A percentile compares a stretch with the other conserved stretches of the same genome.
These are phyloP conservation scores for Leccinum obscurum DNA, from an alignment of 768 basidiomycete species.

Conservation along the genomic window DNA sequence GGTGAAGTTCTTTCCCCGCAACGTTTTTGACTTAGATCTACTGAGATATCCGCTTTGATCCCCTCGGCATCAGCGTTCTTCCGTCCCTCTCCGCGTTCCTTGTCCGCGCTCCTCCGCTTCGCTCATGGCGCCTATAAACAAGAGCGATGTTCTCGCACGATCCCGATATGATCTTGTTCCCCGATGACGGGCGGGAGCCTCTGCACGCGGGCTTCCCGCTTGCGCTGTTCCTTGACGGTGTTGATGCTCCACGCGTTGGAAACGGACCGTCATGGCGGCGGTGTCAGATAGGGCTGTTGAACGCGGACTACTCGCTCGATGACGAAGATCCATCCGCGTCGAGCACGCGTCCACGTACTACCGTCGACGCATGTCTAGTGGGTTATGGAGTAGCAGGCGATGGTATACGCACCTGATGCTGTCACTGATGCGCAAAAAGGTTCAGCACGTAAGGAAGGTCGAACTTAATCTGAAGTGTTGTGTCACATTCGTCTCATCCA, in stretches of 20 bases:
- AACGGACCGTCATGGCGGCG: background rate
- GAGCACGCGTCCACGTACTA: constrained; percentile 11
- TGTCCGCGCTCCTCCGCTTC: constrained; percentile 8
- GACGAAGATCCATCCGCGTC: constrained; percentile 2
- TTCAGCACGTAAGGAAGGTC: background rate
- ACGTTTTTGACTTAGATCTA: background rate
- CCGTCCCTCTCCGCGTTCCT: background rate
- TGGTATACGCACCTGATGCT: background rate
- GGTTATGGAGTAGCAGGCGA: background rate
- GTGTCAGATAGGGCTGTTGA: background rate
- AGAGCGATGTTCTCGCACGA: constrained; percentile 14
- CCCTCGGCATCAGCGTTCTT: background rate
- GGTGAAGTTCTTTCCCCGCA: background rate
- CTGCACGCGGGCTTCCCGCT: constrained; percentile 7
- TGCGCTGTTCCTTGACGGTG: constrained; percentile 7
- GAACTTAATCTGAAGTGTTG: background rate
- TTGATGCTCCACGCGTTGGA: constrained; percentile 10
- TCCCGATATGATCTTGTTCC: constrained; percentile 7
- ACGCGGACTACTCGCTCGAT: too few species aligned
- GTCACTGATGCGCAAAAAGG: background rate
- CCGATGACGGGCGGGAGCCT: constrained; percentile 8
- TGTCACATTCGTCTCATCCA: background rate
- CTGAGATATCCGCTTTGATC: constrained; percentile 8
- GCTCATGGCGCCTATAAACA: background rate
- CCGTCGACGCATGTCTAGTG: background rate